Percentiles rank a stretch among this genome's conserved stretches.
Conservation (phyloP, 805 yeast species). For the Candida orba region DNA sequence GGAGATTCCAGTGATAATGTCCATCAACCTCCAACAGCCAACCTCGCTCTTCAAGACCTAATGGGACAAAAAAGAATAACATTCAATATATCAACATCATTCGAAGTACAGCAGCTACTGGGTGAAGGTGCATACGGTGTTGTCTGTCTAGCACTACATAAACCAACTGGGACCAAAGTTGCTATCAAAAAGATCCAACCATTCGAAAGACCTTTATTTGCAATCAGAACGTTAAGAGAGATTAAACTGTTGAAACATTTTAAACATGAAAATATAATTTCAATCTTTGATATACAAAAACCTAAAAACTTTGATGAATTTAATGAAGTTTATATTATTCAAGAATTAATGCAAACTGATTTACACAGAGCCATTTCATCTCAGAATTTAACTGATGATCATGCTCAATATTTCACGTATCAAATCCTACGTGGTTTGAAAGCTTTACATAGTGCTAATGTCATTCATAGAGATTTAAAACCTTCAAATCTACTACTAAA, state of each 20-base stretch:
- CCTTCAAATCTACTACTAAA: conserved; percentile 83
- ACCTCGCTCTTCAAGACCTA: too few species aligned
- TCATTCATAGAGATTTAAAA: conserved; percentile 86
- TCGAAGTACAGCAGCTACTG: conserved; percentile 74
- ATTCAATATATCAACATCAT: conserved; percentile 83
- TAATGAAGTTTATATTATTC: conserved; percentile 82
- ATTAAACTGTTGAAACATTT: conserved; percentile 83
- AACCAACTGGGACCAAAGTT: conserved; percentile 81
- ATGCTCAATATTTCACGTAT: conserved; percentile 87
- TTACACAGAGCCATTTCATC: conserved; percentile 74
- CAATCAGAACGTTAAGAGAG: conserved; percentile 84
- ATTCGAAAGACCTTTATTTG: conserved; percentile 81
- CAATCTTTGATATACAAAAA: conserved; percentile 81
- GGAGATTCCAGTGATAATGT: too few species aligned
- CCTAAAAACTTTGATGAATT: conserved; percentile 72
- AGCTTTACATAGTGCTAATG: conserved; percentile 89
- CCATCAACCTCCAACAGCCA: too few species aligned
- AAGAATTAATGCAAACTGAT: conserved; percentile 86
- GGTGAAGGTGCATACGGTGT: conserved; percentile 98
- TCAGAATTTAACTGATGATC: conserved; percentile 83
- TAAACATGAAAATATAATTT: conserved; percentile 88
- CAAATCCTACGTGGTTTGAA: conserved; percentile 88
- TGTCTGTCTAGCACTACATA: conserved; percentile 83
- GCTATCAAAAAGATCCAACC: conserved; percentile 95
- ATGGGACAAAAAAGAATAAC: conserved; percentile 34